Evolutionary conservation across 192 early-diverging fungal genomes (phyloP).

Genomic region (Piromyces sp.): DNA sequence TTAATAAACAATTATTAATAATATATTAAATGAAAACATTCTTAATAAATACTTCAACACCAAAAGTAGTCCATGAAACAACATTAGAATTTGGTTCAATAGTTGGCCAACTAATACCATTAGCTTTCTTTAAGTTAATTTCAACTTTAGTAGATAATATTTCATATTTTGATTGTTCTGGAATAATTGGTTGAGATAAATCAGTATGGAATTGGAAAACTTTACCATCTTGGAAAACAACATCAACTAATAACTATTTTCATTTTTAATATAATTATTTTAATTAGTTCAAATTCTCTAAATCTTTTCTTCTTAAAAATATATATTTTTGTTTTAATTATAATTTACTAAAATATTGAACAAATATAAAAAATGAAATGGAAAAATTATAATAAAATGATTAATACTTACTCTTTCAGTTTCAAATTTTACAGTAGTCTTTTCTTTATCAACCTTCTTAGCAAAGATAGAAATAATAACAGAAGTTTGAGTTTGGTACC

Average conservation of each 20-base stretch:
- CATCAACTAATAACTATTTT: slow-evolving; percentile 40
- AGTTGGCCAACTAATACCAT: slow-evolving; percentile 67
- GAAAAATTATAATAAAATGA: neutral
- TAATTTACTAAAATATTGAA: no score
- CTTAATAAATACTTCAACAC: slow-evolving; percentile 14
- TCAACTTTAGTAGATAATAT: slow-evolving; percentile 63
- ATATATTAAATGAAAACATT: no score
- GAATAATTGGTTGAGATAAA: slow-evolving; percentile 60
- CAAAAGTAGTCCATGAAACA: slow-evolving; percentile 70
- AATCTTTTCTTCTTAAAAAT: no score
- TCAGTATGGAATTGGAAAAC: slow-evolving; percentile 46
- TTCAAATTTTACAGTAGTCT: slow-evolving; percentile 52
- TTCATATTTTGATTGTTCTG: slow-evolving; percentile 39
- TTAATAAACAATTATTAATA: no score
- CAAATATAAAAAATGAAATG: no score
- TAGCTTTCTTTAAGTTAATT: slow-evolving; percentile 58
- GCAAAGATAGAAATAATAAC: slow-evolving; percentile 85
- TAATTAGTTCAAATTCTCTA: no score
- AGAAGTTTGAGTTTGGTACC: slow-evolving; percentile 75
- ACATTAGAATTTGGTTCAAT: slow-evolving; percentile 48
- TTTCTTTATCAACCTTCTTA: slow-evolving; percentile 63
- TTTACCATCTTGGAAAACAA: slow-evolving; percentile 62
- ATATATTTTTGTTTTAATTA: no score
- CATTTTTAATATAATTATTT: no score
- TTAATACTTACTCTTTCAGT: slow-evolving; percentile 23